These are phyloP conservation scores for Amanita pallidorosea DNA, from an alignment of 768 basidiomycete species.

Conservation along the genomic window DNA sequence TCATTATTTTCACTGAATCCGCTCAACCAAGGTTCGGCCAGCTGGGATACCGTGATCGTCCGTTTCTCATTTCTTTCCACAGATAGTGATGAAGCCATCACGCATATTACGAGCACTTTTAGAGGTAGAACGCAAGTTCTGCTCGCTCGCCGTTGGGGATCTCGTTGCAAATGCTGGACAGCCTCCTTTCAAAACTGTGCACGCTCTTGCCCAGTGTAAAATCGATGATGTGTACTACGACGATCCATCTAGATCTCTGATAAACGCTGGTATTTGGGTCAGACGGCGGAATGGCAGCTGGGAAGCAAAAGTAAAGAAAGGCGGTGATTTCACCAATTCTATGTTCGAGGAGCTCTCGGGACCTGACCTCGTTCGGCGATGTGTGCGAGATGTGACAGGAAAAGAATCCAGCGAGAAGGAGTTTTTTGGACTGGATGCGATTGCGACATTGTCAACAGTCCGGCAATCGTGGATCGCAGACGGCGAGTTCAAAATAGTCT, in stretches of 20 bases:
- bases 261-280: slow-evolving; percentile 2
- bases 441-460: slow-evolving; percentile 1
- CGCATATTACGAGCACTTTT: neutral
- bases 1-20: no score
- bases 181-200: slow-evolving; percentile 1
- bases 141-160: slow-evolving; percentile 2
- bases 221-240: slow-evolving; percentile 2
- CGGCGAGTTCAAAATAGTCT: slow-evolving; percentile 1
- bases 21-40: no score
- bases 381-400: neutral
- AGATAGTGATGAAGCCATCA: slow-evolving; percentile 2
- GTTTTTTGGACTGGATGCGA: slow-evolving; percentile 3
- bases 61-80: neutral
- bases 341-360: slow-evolving; percentile 2
- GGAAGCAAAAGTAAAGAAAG: slow-evolving; percentile 4
- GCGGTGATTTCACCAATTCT: slow-evolving; percentile 4
- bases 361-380: neutral
- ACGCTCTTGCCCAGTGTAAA: neutral
- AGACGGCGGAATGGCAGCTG: neutral
- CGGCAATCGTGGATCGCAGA: slow-evolving; percentile 2
- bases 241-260: slow-evolving; percentile 1
- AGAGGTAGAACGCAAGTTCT: slow-evolving; percentile 3
- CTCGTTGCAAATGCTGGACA: slow-evolving; percentile 2
- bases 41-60: no score
- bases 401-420: neutral